Evolutionary conservation across 495 filamentous ascomycete species (phyloP).

Genomic region (Xylaria flabelliformis): DNA sequence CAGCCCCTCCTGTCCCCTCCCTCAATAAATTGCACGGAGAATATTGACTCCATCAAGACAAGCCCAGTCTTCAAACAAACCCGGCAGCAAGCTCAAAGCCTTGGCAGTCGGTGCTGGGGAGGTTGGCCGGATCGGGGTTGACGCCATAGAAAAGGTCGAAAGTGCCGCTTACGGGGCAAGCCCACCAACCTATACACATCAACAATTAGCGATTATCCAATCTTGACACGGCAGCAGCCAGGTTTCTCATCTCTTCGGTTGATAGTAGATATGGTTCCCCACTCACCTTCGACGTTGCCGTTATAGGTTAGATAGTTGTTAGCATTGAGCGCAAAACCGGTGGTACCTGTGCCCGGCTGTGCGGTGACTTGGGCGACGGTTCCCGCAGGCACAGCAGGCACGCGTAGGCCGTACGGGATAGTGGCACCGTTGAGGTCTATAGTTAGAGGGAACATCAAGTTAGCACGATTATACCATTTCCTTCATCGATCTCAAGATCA

Average conservation of each 20-base stretch:
- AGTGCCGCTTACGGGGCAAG: conserved; percentile 23
- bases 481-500: background rate
- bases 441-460: background rate
- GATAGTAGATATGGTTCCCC: background rate
- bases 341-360: background rate
- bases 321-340: conserved; percentile 8
- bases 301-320: conserved; percentile 14
- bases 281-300: conserved; percentile 17
- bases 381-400: conserved; percentile 1
- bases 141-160: conserved; percentile 22
- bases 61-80: background rate
- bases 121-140: conserved; percentile 8
- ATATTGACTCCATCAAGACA: too few relatives aligned
- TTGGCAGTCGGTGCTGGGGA: conserved; percentile 16
- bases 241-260: background rate
- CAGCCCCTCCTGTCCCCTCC: background rate
- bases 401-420: conserved; percentile 11
- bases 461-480: background rate
- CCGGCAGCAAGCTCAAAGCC: background rate
- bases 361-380: conserved; percentile 11
- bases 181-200: conserved; percentile 21
- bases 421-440: conserved; percentile 4
- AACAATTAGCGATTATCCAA: background rate
- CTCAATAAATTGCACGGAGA: background rate
- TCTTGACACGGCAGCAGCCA: background rate